Percentiles rank a stretch among this genome's conserved stretches.
phyloP scores from a whole-genome alignment of 768 basidiomycete genomes.

The Stropharia rugosoannulata region DNA sequence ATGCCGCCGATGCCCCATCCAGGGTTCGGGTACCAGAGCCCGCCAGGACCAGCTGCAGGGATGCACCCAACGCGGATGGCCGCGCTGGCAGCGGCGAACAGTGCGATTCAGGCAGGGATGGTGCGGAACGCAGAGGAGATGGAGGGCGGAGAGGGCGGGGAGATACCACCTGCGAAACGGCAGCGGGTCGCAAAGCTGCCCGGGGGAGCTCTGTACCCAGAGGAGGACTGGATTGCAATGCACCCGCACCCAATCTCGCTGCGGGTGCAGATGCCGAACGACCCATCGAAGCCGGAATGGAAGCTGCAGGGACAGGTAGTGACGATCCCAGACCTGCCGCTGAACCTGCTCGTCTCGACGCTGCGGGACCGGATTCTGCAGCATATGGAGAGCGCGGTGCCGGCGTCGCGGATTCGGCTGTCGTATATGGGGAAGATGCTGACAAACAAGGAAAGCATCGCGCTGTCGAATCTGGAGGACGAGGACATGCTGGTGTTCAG shows the following conservation, averaged over 20 bases:
- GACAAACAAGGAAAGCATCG: constrained; percentile 83
- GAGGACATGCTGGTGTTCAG: constrained; percentile 81
- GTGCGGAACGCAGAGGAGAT: constrained; percentile 82
- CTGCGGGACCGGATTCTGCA: constrained; percentile 87
- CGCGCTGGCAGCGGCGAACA: constrained; percentile 53
- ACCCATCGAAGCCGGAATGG: constrained; percentile 88
- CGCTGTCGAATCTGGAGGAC: constrained; percentile 87
- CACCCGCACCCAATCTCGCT: constrained; percentile 94
- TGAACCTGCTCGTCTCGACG: constrained; percentile 83
- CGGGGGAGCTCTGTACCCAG: constrained; percentile 81
- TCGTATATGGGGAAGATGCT: constrained; percentile 84
- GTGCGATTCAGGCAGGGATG: constrained; percentile 57
- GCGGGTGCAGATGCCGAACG: constrained; percentile 77
- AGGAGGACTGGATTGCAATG: constrained; percentile 87
- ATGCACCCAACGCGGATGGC: constrained; percentile 72
- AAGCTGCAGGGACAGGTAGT: constrained; percentile 83
- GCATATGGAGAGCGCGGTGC: constrained; percentile 73
- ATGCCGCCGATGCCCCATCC: constrained; percentile 66
- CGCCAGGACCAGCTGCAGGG: constrained; percentile 35
- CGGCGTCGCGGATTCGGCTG: constrained; percentile 78
- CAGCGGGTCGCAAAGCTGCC: constrained; percentile 85
- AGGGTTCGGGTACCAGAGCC: constrained; percentile 73
- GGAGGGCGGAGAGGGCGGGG: constrained; percentile 53
- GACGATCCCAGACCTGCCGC: constrained; percentile 77
- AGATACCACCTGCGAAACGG: constrained; percentile 81